Percentiles rank a stretch among this genome's conserved stretches.
These are phyloP conservation scores for Pythium oligandrum DNA, from an alignment of 352 stramenopile species.

Conservation along the genomic window DNA sequence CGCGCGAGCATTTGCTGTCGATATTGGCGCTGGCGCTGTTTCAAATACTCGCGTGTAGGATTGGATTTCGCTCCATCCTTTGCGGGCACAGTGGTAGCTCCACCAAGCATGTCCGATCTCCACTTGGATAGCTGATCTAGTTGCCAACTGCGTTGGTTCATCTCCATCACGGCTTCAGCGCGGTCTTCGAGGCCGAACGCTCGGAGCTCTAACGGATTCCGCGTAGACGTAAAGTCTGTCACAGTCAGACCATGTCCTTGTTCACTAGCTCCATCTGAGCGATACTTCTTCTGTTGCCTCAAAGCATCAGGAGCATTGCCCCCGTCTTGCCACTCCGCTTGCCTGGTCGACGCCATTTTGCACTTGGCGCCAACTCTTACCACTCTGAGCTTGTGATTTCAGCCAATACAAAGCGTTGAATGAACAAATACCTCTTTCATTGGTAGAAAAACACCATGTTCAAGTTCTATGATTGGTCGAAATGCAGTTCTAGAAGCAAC, in stretches of 20 bases:
- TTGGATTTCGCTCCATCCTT: slow-evolving; percentile 1
- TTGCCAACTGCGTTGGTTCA: slow-evolving; percentile 37
- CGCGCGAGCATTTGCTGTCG: slow-evolving; percentile 43
- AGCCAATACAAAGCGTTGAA: too few species aligned
- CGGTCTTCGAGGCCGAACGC: slow-evolving; percentile 74
- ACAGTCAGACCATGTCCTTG: neutral
- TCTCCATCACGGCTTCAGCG: slow-evolving; percentile 65
- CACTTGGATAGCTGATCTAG: slow-evolving; percentile 61
- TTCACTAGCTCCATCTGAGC: slow-evolving; percentile 1
- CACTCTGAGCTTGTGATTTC: too few species aligned
- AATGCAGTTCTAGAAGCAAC: slow-evolving; percentile 67
- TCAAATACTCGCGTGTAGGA: slow-evolving; percentile 32
- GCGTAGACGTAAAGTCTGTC: too few species aligned
- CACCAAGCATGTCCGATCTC: slow-evolving; percentile 45
- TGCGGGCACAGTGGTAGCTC: neutral
- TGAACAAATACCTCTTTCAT: neutral
- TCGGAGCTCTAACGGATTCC: slow-evolving; percentile 42
- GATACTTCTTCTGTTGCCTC: neutral
- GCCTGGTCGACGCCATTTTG: neutral
- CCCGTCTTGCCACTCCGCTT: neutral
- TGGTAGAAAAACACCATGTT: slow-evolving; percentile 3
- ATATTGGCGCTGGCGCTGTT: slow-evolving; percentile 66
- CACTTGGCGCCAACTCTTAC: neutral
- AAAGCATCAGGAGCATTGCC: too few species aligned
- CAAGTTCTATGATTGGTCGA: slow-evolving; percentile 16